Conservation (phyloP, 768 basidiomycete genomes). For the Leccinum fibrillosum region DNA sequence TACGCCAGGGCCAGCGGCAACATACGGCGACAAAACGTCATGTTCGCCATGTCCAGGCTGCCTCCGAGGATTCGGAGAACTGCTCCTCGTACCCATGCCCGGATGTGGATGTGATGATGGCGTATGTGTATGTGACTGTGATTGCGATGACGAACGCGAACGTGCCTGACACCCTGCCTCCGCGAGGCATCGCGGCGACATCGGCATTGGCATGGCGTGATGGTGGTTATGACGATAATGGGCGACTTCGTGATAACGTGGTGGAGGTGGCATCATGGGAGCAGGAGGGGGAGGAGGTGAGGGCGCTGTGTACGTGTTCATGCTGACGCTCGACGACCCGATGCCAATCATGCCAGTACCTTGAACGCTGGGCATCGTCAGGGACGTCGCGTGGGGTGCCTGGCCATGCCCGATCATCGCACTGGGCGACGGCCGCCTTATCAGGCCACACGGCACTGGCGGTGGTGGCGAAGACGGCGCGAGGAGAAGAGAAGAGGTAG, state of each 20-base stretch:
- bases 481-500: constrained; percentile 11
- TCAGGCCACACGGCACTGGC: constrained; percentile 6
- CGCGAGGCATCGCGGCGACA: constrained; percentile 18
- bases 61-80: constrained; percentile 12
- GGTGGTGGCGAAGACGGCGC: constrained; percentile 13
- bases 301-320: not conserved
- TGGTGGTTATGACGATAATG: not conserved
- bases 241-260: constrained; percentile 22
- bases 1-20: not conserved
- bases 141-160: not conserved
- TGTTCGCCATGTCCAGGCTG: constrained; percentile 4
- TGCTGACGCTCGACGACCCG: constrained; percentile 7
- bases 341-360: not conserved
- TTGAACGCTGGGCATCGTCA: not conserved
- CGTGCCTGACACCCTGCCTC: constrained; percentile 27
- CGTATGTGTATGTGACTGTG: not conserved
- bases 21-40: constrained; percentile 7
- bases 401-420: constrained; percentile 10
- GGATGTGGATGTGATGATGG: not conserved
- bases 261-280: constrained; percentile 11
- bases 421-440: constrained; percentile 14
- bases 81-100: constrained; percentile 1
- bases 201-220: not conserved
- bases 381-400: not conserved
- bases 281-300: not conserved